Evolutionary conservation across 805 yeast genomes (phyloP), one percentile per base, ranked within the genome.

Genomic region (Danielia reshetovae): DNA sequence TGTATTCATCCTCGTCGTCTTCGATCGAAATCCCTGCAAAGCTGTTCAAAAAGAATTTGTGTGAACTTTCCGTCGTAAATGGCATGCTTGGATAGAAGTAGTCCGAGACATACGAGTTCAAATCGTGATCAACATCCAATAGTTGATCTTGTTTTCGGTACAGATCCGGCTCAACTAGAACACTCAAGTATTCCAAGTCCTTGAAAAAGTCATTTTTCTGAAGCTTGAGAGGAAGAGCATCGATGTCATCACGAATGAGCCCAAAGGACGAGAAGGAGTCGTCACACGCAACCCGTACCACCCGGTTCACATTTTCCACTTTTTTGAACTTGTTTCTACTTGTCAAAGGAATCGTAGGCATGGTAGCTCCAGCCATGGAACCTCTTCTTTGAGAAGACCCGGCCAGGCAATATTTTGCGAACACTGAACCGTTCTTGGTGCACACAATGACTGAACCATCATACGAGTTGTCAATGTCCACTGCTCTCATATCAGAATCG

Each of bases 361-460:
- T 55, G 30, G 51, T 61, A 48, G 42, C 62, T 52, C 35, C 60
- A 35, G 40, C 24, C 43, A 58, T 45, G 1, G 71, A 63, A 16
- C 51, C 60, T 30, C 57, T 51, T 15, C 70, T 35, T 31, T 46
- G 52, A 4, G 30, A 24, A 4, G n/a, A 25, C 18, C 12, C 33
- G n/a, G 55, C 32, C 29, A 45, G 42, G n/a, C 30, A 45, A 3
- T 59, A 45, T 10, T 60, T 71, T 44, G 65, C 62, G 45, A 74
- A 86, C 0, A 75, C 85, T 15, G 81, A 72, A 0, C 96, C 96
- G 31, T 78, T 77, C 14, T 65, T 55, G 0, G 93, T 81, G 42
- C 83, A 74, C 1, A 89, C 53, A 1, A 88, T 62, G 2, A 85
- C 55, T 0, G 85, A 77, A 0, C 94, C 94, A 48, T 81, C 84